These are phyloP conservation scores for Apiotrichum siamense DNA, from an alignment of 1,284 basidiomycete species.

Conservation along the genomic window DNA sequence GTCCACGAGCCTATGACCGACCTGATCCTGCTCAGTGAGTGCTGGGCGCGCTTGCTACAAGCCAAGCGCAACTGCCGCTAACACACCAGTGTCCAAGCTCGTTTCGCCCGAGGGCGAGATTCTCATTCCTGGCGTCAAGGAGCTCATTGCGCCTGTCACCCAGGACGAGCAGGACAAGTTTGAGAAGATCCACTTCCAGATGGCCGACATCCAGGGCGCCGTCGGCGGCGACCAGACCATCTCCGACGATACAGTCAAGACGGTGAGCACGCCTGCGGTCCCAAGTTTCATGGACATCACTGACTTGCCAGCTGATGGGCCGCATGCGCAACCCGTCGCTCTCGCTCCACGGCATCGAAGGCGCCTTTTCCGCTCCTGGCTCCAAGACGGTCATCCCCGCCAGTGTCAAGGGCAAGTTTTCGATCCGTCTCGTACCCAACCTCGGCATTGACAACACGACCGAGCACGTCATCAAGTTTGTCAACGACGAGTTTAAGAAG, in stretches of 20 bases:
- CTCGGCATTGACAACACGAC: slow-evolving; percentile 69
- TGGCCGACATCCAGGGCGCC: slow-evolving; percentile 67
- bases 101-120: slow-evolving; percentile 79
- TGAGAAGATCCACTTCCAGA: slow-evolving; percentile 64
- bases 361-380: slow-evolving; percentile 81
- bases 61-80: neutral
- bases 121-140: slow-evolving; percentile 83
- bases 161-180: slow-evolving; percentile 70
- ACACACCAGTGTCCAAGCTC: slow-evolving; percentile 58
- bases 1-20: slow-evolving; percentile 79
- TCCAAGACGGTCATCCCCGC: slow-evolving; percentile 95
- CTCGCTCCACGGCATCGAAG: slow-evolving; percentile 94
- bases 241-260: slow-evolving; percentile 71
- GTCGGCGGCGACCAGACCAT: slow-evolving; percentile 73
- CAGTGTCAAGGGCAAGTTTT: slow-evolving; percentile 83
- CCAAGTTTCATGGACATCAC: neutral
- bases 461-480: slow-evolving; percentile 64
- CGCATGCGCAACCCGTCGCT: slow-evolving; percentile 64
- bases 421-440: slow-evolving; percentile 78
- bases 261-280: slow-evolving; percentile 38
- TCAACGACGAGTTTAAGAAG: slow-evolving; percentile 74
- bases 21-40: slow-evolving; percentile 50
- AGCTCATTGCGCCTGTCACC: slow-evolving; percentile 72
- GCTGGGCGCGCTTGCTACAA: no score
- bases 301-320: slow-evolving; percentile 37